Evolutionary conservation across 2,329 filamentous ascomycete genomes (phyloP).

Genomic region (Aspergillus tamarii): DNA sequence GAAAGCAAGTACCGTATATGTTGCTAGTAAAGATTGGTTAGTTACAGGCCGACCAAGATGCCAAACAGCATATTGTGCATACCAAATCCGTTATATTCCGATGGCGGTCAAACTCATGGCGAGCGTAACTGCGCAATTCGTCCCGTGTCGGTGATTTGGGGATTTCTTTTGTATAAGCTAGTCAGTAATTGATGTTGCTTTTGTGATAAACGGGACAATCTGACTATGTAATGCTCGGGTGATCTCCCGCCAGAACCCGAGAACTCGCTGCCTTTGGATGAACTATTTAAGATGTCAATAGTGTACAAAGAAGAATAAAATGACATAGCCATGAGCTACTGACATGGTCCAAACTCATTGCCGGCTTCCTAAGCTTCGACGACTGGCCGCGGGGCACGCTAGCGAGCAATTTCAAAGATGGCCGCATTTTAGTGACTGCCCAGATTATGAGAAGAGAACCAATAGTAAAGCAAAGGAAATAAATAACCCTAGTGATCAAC

Average conservation of each 20-base stretch:
- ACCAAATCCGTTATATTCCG: conserved; percentile 47
- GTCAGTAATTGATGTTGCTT: conserved; percentile 3
- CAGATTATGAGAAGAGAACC: background rate
- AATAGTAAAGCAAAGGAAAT: background rate
- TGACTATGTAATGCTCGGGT: conserved; percentile 44
- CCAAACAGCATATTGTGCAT: conserved; percentile 14
- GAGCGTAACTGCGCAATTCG: conserved; percentile 48
- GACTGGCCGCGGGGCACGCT: conserved; percentile 32
- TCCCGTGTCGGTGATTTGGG: conserved; percentile 43
- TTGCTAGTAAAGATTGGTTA: conserved; percentile 26
- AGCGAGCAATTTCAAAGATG: conserved; percentile 31
- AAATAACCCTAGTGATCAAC: background rate
- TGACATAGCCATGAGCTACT: conserved; percentile 15
- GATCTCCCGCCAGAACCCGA: conserved; percentile 49
- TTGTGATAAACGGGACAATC: conserved; percentile 6
- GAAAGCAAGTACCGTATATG: conserved; percentile 52
- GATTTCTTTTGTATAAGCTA: conserved; percentile 37
- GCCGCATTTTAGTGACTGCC: conserved; percentile 30
- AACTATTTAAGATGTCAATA: conserved; percentile 35
- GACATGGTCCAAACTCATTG: conserved; percentile 45
- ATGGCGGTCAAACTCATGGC: conserved; percentile 49
- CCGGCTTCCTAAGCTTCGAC: conserved; percentile 40
- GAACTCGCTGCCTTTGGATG: conserved; percentile 46
- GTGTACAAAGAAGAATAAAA: background rate
- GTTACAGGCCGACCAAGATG: background rate